Percentiles rank a stretch among this genome's conserved stretches.
phyloP scores from a whole-genome alignment of 352 stramenopile species.

The Phytophthora colocasiae region DNA sequence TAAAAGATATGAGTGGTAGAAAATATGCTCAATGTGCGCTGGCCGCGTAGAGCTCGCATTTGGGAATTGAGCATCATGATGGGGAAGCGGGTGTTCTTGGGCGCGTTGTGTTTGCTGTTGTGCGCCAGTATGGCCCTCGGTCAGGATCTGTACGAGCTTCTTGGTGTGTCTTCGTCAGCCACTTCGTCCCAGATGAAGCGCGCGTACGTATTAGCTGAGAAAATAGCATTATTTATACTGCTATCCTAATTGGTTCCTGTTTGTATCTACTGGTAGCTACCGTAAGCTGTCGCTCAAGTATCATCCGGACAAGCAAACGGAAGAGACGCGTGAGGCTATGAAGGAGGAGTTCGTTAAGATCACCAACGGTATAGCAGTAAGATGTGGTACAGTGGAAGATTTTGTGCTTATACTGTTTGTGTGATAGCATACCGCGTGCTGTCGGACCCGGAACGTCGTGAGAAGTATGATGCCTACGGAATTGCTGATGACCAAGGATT shows the following conservation, averaged over 20 bases:
- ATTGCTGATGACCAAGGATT: slow-evolving; percentile 82
- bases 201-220: slow-evolving; percentile 45
- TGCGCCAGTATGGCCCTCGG: slow-evolving; percentile 45
- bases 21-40: slow-evolving; percentile 1
- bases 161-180: slow-evolving; percentile 62
- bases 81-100: slow-evolving; percentile 37
- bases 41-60: slow-evolving; percentile 19
- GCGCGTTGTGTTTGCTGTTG: slow-evolving; percentile 51
- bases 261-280: slow-evolving; percentile 59
- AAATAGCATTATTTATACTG: not conserved
- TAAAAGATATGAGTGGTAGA: slow-evolving; percentile 22
- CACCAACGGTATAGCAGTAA: slow-evolving; percentile 58
- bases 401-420: slow-evolving; percentile 7
- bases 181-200: slow-evolving; percentile 76
- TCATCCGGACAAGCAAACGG: slow-evolving; percentile 94
- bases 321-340: slow-evolving; percentile 62
- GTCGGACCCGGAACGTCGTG: slow-evolving; percentile 71
- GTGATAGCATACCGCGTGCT: slow-evolving; percentile 76
- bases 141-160: slow-evolving; percentile 75
- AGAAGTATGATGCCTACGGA: slow-evolving; percentile 85
- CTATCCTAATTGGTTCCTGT: slow-evolving; percentile 6
- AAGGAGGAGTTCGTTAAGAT: slow-evolving; percentile 83
- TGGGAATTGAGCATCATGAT: slow-evolving; percentile 22
- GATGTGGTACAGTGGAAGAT: not conserved
- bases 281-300: slow-evolving; percentile 94